Percentiles rank a stretch among this genome's conserved stretches.
phyloP scores from a whole-genome alignment of 169 alveolate species.

The Plasmodium reichenowi region DNA sequence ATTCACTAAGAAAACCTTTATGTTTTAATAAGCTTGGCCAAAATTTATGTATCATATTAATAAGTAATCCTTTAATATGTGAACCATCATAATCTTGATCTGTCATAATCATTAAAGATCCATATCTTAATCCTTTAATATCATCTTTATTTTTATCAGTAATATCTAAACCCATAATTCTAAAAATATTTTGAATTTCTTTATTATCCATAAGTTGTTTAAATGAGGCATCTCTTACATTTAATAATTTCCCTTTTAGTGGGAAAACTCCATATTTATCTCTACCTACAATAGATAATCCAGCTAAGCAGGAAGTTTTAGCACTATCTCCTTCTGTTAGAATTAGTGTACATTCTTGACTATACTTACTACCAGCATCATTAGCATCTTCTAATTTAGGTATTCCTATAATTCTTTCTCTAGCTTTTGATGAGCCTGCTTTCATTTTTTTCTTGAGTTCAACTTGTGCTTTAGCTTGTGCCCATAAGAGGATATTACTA shows the following conservation, averaged over 20 bases:
- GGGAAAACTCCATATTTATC: slow-evolving; percentile 99
- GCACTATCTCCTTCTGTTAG: slow-evolving; percentile 99
- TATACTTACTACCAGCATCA: slow-evolving; percentile 96
- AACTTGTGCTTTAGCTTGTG: slow-evolving; percentile 95
- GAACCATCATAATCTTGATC: slow-evolving; percentile 99
- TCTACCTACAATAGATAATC: slow-evolving; percentile 98
- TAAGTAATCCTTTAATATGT: slow-evolving; percentile 99
- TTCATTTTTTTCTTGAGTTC: slow-evolving; percentile 92
- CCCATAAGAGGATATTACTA: slow-evolving; percentile 93
- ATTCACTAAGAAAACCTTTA: slow-evolving; percentile 97
- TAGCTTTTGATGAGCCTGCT: slow-evolving; percentile 85
- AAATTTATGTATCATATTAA: slow-evolving; percentile 97
- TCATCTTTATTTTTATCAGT: slow-evolving; percentile 90
- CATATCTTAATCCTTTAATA: slow-evolving; percentile 96
- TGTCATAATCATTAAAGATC: slow-evolving; percentile 99
- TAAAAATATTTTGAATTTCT: slow-evolving; percentile 97
- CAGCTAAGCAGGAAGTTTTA: slow-evolving; percentile 98
- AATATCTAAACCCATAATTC: slow-evolving; percentile 96
- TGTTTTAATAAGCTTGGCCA: slow-evolving; percentile 98
- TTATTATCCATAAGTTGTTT: slow-evolving; percentile 95
- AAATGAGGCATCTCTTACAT: slow-evolving; percentile 98
- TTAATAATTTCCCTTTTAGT: slow-evolving; percentile 98
- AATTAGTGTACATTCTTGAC: slow-evolving; percentile 97
- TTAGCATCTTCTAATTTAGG: slow-evolving; percentile 99
- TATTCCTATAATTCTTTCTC: slow-evolving; percentile 90